Conservation (phyloP, 345 rosid species). For the Schrenkiella parvula region DNA sequence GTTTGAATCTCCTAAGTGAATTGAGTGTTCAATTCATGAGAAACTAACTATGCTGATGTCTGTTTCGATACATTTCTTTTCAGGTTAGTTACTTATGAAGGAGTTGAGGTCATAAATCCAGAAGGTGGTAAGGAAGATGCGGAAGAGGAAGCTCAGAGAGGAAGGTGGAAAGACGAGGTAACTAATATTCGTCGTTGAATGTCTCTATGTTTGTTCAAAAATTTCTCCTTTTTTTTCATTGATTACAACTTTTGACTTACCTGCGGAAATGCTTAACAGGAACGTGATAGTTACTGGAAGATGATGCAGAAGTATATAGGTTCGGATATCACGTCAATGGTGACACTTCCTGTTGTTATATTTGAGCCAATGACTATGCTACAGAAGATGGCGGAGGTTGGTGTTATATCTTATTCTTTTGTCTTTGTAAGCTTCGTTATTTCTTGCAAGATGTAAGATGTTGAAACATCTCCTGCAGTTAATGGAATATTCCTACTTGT, state of each 20-base stretch:
- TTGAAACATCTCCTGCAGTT: constrained; percentile 42
- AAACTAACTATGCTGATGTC: background rate
- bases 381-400: constrained; percentile 94
- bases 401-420: constrained; percentile 2
- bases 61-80: background rate
- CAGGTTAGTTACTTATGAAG: constrained; percentile 70
- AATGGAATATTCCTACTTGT: constrained; percentile 80
- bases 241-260: background rate
- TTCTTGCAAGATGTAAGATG: background rate
- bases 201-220: background rate
- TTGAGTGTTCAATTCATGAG: background rate
- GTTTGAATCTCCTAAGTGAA: background rate
- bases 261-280: constrained; percentile 36
- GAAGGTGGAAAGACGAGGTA: constrained; percentile 94
- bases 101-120: constrained; percentile 85
- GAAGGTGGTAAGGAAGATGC: constrained; percentile 95
- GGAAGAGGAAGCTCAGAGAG: constrained; percentile 86
- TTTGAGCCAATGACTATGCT: constrained; percentile 97
- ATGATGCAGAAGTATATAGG: constrained; percentile 93
- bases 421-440: background rate
- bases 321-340: constrained; percentile 88
- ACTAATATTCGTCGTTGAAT: background rate
- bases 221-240: background rate
- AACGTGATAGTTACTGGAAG: constrained; percentile 88
- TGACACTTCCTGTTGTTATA: constrained; percentile 86